Evolutionary conservation across 495 filamentous ascomycete species (phyloP), one percentile per base, ranked within the genome.

Genomic region (Achaetomiella virescens): DNA sequence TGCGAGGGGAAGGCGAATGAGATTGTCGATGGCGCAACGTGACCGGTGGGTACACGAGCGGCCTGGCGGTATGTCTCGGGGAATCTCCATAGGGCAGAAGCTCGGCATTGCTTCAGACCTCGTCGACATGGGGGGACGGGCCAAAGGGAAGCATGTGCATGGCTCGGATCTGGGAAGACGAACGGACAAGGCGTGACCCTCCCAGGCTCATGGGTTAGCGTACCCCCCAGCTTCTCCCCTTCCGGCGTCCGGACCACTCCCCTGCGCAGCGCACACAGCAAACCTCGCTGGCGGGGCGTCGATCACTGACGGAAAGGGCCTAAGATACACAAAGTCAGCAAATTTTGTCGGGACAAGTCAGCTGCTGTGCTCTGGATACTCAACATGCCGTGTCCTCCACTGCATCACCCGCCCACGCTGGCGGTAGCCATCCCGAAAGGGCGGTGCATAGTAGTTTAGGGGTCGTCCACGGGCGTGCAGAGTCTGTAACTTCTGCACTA

Each of bases 1-100:
- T 4, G 52, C 41, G 21, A 54, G 2, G 31, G 15, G 25, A 40
- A 46, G 43, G 35, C 17, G 36, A 8, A 29, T 8, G 29, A 47
- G 43, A 43, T 29, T 36, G 22, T 43, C 40, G 57, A 18, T 6
- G 35, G 42, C 42, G 27, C 52, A 47, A 27, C 43, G 52, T 38
- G 52, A 46, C 43, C 33, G n/a, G 42, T 38, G 33, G 51, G 7
- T 29, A 21, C 8, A 31, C 18, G 33, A 38, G 22, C 14, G 29
- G 22, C 42, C 8, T 27, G n/a, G 22, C 5, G 3, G n/a, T 54
- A 41, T 54, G 40, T 54, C 51, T 31, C 38, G 51, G 51, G 51
- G 31, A 37, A 6, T 44, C 36, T 8, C 36, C 31, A 41, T 37
- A 46, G 51, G 51, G 41, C 51, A 54, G 51, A 52, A n/a, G 51